phyloP scores from a whole-genome alignment of 2,329 filamentous ascomycete species.

The Paraphaeosphaeria minitans region DNA sequence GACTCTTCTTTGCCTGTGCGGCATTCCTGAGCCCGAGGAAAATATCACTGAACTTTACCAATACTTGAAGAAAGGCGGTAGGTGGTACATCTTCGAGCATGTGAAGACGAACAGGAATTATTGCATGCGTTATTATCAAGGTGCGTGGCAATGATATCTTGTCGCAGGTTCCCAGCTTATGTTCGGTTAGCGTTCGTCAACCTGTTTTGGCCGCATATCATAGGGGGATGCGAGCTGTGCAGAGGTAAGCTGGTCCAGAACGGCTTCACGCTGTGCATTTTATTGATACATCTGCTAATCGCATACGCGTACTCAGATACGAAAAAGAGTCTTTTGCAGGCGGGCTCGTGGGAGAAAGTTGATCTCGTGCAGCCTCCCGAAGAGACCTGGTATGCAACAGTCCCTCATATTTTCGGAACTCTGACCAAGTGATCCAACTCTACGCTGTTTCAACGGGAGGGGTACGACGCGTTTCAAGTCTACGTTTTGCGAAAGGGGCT shows the following conservation, averaged over 20 bases:
- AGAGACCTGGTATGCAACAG: slow-evolving; percentile 2
- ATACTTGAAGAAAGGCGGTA: slow-evolving; percentile 6
- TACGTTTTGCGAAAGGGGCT: background rate
- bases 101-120: background rate
- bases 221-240: slow-evolving; percentile 6
- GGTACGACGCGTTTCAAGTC: background rate
- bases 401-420: slow-evolving; percentile 3
- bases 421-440: background rate
- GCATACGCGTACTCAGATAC: background rate
- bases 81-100: slow-evolving; percentile 8
- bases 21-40: slow-evolving; percentile 5
- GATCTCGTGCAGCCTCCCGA: slow-evolving; percentile 3
- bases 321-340: background rate
- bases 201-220: slow-evolving; percentile 7
- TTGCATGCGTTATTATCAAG: slow-evolving; percentile 6
- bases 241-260: background rate
- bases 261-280: background rate
- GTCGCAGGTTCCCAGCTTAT: background rate
- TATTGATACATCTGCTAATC: background rate
- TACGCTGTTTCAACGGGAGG: background rate
- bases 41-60: slow-evolving; percentile 5
- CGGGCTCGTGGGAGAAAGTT: background rate
- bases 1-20: slow-evolving; percentile 5
- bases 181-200: slow-evolving; percentile 2
- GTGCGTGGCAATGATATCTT: background rate